Evolutionary conservation across 352 stramenopile species (phyloP), one percentile per base, ranked within the genome.

Genomic region (Globisporangium takayamanum): DNA sequence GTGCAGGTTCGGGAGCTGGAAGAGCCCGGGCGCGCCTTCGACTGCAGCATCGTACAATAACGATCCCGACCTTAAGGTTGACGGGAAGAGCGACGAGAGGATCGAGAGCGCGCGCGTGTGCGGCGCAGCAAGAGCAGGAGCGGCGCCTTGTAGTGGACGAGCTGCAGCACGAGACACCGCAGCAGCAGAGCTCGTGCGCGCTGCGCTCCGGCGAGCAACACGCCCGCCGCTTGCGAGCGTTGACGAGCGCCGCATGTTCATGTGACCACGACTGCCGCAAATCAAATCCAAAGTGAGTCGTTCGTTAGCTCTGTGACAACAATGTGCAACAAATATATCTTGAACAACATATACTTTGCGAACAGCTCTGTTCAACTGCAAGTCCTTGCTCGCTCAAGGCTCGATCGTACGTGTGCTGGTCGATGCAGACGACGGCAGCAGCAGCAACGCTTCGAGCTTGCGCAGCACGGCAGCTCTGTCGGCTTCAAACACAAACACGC

Each of bases 1-100:
- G 55, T 84, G 74, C 45, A 93, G 63, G 28, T 82, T 59, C 18
- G 77, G 80, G 45, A 93, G 57, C 57, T 88, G 83, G 41, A 93
- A 93, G 28, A 93, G 74, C 8, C 83, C 83, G 0, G 68, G 77
- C 49, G 67, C 64, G 28, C 57, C 44, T 3, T 45, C 28, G 25
- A 33, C 26, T 37, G 41, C 6, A 16, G 44, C 33, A 16, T 28
- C 20, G 15, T 15, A 16, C 30, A 25, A 18, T 28, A 44, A 10
- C 46, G 2, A n/a, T 28, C 16, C 5, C 28, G 30, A 28, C 28
- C 36, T 33, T 14, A 28, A 15, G 5, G 22, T 25, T 15, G 59
- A 59, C 26, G 57, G 57, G 14, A 64, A 55, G 28, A 64, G 45
- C 45, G 52, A 64, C 46, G 60, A 56, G 30, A 61, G 54, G 47